phyloP scores from a whole-genome alignment of 805 yeast species.

The Kluyveromyces lactis region DNA sequence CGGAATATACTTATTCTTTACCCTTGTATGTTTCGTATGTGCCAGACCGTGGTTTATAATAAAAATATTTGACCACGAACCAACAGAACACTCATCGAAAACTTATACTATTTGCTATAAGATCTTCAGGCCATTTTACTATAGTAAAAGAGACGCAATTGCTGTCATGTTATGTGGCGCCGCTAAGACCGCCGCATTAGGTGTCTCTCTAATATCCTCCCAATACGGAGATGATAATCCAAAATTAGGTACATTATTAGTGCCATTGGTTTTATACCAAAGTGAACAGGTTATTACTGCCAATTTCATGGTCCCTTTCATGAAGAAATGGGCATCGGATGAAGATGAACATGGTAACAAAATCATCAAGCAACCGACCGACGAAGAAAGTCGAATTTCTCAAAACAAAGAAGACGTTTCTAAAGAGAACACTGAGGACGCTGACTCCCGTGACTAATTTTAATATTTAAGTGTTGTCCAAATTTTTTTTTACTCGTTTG shows the following conservation, averaged over 20 bases:
- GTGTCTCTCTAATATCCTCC: slow-evolving; percentile 73
- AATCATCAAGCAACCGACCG: background rate
- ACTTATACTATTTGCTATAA: slow-evolving; percentile 36
- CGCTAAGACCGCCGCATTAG: slow-evolving; percentile 88
- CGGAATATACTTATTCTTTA: slow-evolving; percentile 72
- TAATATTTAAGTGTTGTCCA: too few relatives aligned
- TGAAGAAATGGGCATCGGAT: slow-evolving; percentile 54
- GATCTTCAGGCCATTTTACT: slow-evolving; percentile 54
- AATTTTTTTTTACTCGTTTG: too few relatives aligned
- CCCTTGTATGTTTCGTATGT: slow-evolving; percentile 47
- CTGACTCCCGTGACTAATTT: background rate
- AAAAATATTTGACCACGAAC: slow-evolving; percentile 37
- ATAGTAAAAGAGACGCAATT: slow-evolving; percentile 62
- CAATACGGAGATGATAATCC: slow-evolving; percentile 62
- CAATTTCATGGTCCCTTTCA: slow-evolving; percentile 54
- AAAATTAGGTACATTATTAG: slow-evolving; percentile 61
- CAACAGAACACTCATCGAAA: slow-evolving; percentile 37
- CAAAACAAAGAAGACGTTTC: background rate
- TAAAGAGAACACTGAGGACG: background rate
- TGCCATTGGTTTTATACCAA: slow-evolving; percentile 80
- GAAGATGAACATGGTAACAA: slow-evolving; percentile 14
- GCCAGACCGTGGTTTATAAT: slow-evolving; percentile 54
- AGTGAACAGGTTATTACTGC: slow-evolving; percentile 83
- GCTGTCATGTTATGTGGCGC: slow-evolving; percentile 83
- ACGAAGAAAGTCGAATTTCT: slow-evolving; percentile 2